Conservation (phyloP, 192 early-diverging fungal species). For the Backusella circina region DNA sequence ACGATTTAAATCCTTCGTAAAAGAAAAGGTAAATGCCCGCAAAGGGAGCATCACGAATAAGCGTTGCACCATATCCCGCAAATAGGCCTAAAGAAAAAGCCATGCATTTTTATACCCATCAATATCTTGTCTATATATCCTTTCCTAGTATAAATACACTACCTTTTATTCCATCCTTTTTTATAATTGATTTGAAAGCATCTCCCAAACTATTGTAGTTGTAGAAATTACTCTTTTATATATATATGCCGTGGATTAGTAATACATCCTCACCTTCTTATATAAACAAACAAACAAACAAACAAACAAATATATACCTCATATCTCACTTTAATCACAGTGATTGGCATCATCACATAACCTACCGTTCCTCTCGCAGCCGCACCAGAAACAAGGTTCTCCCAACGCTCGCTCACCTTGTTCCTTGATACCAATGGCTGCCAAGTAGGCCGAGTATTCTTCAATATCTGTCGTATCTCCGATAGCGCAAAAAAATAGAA, state of each 20-base stretch:
- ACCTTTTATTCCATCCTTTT: constrained; percentile 63
- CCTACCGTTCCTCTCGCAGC: constrained; percentile 70
- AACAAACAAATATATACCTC: constrained; percentile 58
- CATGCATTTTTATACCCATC: background rate
- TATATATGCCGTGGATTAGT: background rate
- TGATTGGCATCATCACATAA: constrained; percentile 88
- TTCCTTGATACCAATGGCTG: constrained; percentile 38
- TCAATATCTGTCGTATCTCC: constrained; percentile 55
- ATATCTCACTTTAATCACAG: constrained; percentile 85
- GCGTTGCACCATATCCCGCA: constrained; percentile 81
- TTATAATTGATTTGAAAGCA: constrained; percentile 66
- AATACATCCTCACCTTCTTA: background rate
- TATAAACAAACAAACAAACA: background rate
- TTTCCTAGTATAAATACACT: background rate
- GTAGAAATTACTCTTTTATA: constrained; percentile 84
- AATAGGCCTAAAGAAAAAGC: constrained; percentile 62
- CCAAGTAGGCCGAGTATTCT: constrained; percentile 25
- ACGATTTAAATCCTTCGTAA: constrained; percentile 78
- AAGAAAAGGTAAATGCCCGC: constrained; percentile 89
- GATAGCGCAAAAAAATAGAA: constrained; percentile 70
- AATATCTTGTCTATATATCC: background rate
- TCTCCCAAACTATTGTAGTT: constrained; percentile 68
- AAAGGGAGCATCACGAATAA: constrained; percentile 83
- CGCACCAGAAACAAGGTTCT: constrained; percentile 68
- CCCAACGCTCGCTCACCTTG: constrained; percentile 21